Percentiles rank a stretch among this genome's conserved stretches.
These are phyloP conservation scores for Hylodesmum podocarpum DNA, from an alignment of 306 rosid species.

Conservation along the genomic window DNA sequence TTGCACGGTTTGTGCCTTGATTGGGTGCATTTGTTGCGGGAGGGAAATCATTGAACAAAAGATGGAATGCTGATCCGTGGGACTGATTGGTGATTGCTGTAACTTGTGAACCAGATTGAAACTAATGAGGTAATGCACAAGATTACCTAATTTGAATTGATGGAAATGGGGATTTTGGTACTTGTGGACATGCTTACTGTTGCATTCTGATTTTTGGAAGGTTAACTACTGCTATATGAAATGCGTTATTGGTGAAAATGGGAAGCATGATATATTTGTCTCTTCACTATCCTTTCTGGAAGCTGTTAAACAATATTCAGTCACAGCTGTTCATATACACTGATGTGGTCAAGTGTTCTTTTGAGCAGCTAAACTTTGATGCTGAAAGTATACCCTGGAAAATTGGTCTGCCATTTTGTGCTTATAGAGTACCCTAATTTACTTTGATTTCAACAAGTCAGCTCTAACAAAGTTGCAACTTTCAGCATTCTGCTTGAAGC, in stretches of 20 bases:
- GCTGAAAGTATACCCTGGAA: neutral
- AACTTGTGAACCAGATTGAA: neutral
- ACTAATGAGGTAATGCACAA: neutral
- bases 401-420: neutral
- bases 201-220: neutral
- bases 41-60: neutral
- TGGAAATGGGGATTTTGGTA: neutral
- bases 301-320: neutral
- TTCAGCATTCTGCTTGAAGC: neutral
- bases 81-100: slow-evolving; percentile 3
- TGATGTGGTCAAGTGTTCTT: neutral
- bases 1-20: slow-evolving; percentile 43
- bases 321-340: neutral
- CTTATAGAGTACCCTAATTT: neutral
- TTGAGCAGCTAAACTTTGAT: neutral
- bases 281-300: neutral
- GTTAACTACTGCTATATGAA: neutral
- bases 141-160: neutral
- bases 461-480: neutral
- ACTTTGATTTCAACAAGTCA: neutral
- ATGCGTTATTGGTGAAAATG: neutral
- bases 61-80: neutral
- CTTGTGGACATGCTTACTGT: slow-evolving; percentile 1
- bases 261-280: neutral
- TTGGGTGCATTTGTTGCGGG: slow-evolving; percentile 2